These are phyloP conservation scores for Aspergillus japonicus DNA, from an alignment of 2,329 filamentous ascomycete genomes.

Conservation along the genomic window DNA sequence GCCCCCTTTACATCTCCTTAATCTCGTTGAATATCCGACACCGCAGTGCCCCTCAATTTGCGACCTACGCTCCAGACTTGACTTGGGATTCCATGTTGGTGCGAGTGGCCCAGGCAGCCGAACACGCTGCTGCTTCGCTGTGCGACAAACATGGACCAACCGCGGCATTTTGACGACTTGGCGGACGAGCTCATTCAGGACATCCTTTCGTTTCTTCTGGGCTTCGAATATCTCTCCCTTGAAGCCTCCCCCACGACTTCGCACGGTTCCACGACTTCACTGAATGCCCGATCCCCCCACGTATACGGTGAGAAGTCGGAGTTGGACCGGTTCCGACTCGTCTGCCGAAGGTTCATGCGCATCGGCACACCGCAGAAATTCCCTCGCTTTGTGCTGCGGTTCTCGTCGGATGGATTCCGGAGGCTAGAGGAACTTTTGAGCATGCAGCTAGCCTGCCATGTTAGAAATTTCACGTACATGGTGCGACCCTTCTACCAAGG, in stretches of 20 bases:
- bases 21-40: neutral
- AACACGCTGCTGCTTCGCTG: conserved; percentile 32
- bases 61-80: conserved; percentile 4
- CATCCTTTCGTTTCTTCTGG: conserved; percentile 33
- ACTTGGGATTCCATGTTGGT: conserved; percentile 33
- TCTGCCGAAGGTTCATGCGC: conserved; percentile 42
- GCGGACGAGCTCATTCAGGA: conserved; percentile 39
- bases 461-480: conserved; percentile 41
- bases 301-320: conserved; percentile 34
- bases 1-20: conserved; percentile 8
- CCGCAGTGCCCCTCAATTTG: conserved; percentile 3
- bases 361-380: conserved; percentile 43
- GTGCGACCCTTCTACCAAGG: conserved; percentile 43
- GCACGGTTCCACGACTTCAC: conserved; percentile 8
- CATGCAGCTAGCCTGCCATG: conserved; percentile 39
- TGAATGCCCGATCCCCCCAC: conserved; percentile 10
- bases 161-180: conserved; percentile 34
- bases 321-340: conserved; percentile 41
- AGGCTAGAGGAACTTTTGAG: conserved; percentile 35
- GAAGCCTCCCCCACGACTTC: conserved; percentile 13
- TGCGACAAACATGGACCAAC: conserved; percentile 33
- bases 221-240: conserved; percentile 16
- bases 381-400: conserved; percentile 37
- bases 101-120: conserved; percentile 30
- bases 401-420: conserved; percentile 35